Percentiles rank a stretch among this genome's conserved stretches.
These are phyloP conservation scores for Diaporthe australafricana DNA, from an alignment of 2,329 filamentous ascomycete genomes.

Conservation along the genomic window DNA sequence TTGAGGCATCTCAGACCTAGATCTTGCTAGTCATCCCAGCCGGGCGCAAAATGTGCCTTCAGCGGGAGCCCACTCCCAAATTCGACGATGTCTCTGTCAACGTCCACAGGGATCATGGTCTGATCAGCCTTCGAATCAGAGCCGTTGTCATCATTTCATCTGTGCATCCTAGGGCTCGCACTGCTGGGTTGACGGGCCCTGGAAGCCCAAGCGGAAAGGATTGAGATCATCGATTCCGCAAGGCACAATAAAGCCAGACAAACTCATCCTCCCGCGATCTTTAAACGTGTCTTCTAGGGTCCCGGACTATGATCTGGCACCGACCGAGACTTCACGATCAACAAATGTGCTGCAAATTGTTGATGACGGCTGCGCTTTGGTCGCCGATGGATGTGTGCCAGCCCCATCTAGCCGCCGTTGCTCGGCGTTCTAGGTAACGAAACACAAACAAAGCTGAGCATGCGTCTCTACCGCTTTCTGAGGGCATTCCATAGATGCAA, in stretches of 20 bases:
- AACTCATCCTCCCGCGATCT: slow-evolving; percentile 24
- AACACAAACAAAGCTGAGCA: slow-evolving; percentile 9
- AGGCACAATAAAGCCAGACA: slow-evolving; percentile 23
- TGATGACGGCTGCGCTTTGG: not conserved
- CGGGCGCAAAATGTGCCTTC: slow-evolving; percentile 15
- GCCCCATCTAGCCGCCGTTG: not conserved
- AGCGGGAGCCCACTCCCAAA: not conserved
- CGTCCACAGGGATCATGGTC: not conserved
- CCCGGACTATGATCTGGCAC: slow-evolving; percentile 1
- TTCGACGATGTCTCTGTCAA: not conserved
- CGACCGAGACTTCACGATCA: not conserved
- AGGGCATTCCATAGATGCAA: not conserved
- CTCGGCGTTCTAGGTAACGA: not conserved
- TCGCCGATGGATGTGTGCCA: not conserved
- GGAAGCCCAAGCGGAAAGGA: slow-evolving; percentile 22
- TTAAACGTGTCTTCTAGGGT: not conserved
- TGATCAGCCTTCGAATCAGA: not conserved
- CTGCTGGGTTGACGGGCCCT: slow-evolving; percentile 14
- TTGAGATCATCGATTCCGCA: not conserved
- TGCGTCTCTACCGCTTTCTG: not conserved
- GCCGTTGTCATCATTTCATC: not conserved
- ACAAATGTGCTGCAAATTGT: not conserved
- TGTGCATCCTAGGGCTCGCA: not conserved
- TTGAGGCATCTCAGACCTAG: slow-evolving; percentile 13
- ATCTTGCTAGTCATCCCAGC: not conserved